Evolutionary conservation across 208 protist species (phyloP), one percentile per base, ranked within the genome.

Genomic region (Acanthamoeba triangularis): DNA sequence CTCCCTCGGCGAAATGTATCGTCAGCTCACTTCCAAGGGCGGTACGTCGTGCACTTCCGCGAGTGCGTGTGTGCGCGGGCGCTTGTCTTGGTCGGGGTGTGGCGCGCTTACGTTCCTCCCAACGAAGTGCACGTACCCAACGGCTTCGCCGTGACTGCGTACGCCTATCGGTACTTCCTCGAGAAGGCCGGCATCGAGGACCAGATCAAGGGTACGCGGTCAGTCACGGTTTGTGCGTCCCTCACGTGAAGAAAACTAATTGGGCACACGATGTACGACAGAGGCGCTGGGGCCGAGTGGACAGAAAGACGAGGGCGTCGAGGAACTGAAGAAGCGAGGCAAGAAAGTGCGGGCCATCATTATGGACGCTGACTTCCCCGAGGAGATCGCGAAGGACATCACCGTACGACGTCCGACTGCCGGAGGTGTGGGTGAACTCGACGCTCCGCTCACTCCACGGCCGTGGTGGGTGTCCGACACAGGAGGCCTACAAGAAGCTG

Each of bases 1-100:
- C 13, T 94, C 82, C 18, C 37, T 96, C 28, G 95, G 95, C 30
- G 95, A 96, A 49, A 96, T 96, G 95, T 95, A 91, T 35, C 44
- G 54, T 28, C 33, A 88, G 49, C 67, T 94, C 30, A 82, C 65
- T 59, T 78, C 63, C n/a, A 94, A 84, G 35, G 90, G 90, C 4
- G 85, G 85, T 72, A 37, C 67, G 44, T 90, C 16, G 18, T 28
- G 16, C n/a, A n/a, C n/a, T n/a, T 92, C 3, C 6, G 54, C 10
- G 54, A 1, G 54, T 59, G 54, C n/a, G n/a, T n/a, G n/a, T n/a
- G n/a, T n/a, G n/a, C n/a, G n/a, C n/a, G n/a, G 3, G 54, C 18
- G 54, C 2, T 1, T 59, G 54, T 20, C 14, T 47, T 65, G 37
- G 30, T 69, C 20, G 28, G 1, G 41, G 18, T n/a, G 76, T 85